phyloP scores from a whole-genome alignment of 176 grass and related monocot genomes.

The Paspalum vaginatum region DNA sequence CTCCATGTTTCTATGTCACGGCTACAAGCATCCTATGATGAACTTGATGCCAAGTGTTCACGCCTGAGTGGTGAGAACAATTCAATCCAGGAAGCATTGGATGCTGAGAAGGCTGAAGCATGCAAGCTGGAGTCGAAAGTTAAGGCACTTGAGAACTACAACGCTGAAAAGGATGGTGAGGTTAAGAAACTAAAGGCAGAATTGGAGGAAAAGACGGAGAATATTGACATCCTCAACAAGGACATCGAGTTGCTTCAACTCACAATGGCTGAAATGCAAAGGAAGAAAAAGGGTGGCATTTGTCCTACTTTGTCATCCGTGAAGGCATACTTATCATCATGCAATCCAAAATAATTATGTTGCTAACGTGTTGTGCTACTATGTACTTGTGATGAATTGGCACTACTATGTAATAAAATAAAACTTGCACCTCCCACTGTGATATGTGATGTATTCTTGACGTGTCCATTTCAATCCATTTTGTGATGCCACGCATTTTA shows the following conservation, averaged over 20 bases:
- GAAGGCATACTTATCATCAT: too few relatives aligned
- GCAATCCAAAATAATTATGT: too few relatives aligned
- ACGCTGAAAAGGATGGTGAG: conserved; percentile 22
- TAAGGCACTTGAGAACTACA: conserved; percentile 33
- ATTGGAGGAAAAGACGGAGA: neutral
- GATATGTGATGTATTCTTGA: too few relatives aligned
- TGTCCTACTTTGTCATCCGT: too few relatives aligned
- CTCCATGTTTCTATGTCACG: conserved; percentile 10
- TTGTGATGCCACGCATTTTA: too few relatives aligned
- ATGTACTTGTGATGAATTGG: too few relatives aligned
- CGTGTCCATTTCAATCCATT: too few relatives aligned
- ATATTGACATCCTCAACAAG: conserved; percentile 5
- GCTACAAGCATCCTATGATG: conserved; percentile 23
- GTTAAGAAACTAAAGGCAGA: neutral
- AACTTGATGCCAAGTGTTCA: neutral
- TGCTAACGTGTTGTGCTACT: too few relatives aligned
- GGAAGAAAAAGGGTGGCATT: conserved; percentile 11
- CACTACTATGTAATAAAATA: too few relatives aligned
- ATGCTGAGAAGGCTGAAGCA: conserved; percentile 20
- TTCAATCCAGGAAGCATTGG: neutral
- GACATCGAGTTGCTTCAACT: conserved; percentile 21
- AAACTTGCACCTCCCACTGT: too few relatives aligned
- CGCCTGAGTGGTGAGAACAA: conserved; percentile 38
- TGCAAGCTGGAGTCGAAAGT: conserved; percentile 9
- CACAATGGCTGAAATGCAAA: conserved; percentile 3